Evolutionary conservation across 805 yeast genomes (phyloP).

Genomic region (Ogataea chonburiensis): DNA sequence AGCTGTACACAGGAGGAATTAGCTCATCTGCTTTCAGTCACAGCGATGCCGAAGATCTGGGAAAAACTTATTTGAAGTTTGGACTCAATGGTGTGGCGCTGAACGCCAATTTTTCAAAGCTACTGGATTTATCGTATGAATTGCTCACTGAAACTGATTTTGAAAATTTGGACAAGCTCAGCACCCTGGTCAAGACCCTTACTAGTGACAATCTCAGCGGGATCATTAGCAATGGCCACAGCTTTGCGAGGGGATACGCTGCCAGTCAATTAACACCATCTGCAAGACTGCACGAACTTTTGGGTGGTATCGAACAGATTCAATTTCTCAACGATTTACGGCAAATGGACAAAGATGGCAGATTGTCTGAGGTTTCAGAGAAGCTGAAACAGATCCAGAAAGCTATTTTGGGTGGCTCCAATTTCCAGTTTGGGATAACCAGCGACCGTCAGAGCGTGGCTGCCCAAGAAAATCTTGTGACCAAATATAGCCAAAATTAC

Average conservation of each 20-base stretch:
- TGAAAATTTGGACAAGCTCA: slow-evolving; percentile 61
- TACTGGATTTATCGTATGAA: slow-evolving; percentile 67
- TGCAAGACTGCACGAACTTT: slow-evolving; percentile 57
- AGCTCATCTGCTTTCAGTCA: slow-evolving; percentile 58
- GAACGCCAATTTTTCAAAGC: slow-evolving; percentile 55
- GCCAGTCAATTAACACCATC: slow-evolving; percentile 60
- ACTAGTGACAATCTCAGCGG: slow-evolving; percentile 75
- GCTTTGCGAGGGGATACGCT: slow-evolving; percentile 71
- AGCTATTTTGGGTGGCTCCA: slow-evolving; percentile 41
- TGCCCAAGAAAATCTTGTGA: slow-evolving; percentile 38
- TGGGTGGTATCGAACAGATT: slow-evolving; percentile 78
- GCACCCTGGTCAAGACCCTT: slow-evolving; percentile 67
- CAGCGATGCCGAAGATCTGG: slow-evolving; percentile 51
- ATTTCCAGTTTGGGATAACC: slow-evolving; percentile 54
- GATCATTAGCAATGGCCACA: slow-evolving; percentile 86
- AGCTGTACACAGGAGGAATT: slow-evolving; percentile 81
- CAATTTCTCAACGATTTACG: slow-evolving; percentile 64
- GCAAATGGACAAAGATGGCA: slow-evolving; percentile 47
- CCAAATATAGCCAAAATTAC: slow-evolving; percentile 29
- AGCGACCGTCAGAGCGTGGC: slow-evolving; percentile 48
- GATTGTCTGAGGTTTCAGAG: slow-evolving; percentile 59
- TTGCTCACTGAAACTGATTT: slow-evolving; percentile 70
- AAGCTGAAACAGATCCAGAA: slow-evolving; percentile 53
- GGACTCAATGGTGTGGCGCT: slow-evolving; percentile 68
- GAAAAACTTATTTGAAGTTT: slow-evolving; percentile 51